These are phyloP conservation scores for Aspergillus hortae DNA, from an alignment of 2,329 filamentous ascomycete genomes.

Conservation along the genomic window DNA sequence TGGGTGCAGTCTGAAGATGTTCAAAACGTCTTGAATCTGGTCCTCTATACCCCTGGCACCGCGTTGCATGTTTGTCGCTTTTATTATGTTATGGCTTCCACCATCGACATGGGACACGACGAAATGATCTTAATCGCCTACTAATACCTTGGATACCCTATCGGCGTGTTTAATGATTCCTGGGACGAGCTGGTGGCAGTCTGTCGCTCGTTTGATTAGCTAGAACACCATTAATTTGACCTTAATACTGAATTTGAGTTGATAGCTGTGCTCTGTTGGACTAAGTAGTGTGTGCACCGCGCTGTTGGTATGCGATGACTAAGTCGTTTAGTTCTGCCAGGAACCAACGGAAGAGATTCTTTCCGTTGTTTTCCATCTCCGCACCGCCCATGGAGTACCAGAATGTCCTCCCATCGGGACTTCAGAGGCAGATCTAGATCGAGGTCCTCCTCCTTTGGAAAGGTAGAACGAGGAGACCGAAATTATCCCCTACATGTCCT, in stretches of 20 bases:
- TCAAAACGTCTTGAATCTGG: neutral
- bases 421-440: no score
- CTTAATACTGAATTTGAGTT: neutral
- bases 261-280: neutral
- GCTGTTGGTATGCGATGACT: no score
- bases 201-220: slow-evolving; percentile 1
- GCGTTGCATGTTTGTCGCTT: neutral
- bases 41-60: neutral
- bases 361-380: no score
- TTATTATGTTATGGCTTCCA: neutral
- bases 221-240: neutral
- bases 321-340: no score
- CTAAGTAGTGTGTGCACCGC: no score
- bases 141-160: slow-evolving; percentile 9
- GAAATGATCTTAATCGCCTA: slow-evolving; percentile 3
- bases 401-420: no score
- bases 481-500: slow-evolving; percentile 6
- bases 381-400: no score
- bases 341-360: no score
- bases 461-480: neutral
- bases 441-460: neutral
- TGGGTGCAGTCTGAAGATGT: neutral
- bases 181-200: neutral
- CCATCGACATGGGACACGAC: slow-evolving; percentile 5
- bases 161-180: slow-evolving; percentile 7